These are phyloP conservation scores for Hansfordia pulvinata DNA, from an alignment of 2,329 filamentous ascomycete genomes.

Conservation along the genomic window DNA sequence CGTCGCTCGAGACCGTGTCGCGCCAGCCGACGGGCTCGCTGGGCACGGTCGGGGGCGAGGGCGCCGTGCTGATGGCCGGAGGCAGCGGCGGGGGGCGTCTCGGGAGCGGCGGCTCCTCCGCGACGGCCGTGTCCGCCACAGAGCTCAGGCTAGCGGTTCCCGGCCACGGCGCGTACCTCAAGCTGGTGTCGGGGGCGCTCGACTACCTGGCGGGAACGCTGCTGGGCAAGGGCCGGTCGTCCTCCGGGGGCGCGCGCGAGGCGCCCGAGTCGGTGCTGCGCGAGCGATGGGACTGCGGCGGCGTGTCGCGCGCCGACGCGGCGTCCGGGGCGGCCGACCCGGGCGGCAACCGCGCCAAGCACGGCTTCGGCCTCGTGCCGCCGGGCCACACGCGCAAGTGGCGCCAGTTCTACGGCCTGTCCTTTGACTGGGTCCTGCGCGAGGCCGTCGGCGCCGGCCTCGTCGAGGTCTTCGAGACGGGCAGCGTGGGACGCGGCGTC, in stretches of 20 bases:
- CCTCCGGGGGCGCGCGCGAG: conserved; percentile 50
- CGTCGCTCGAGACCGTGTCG: conserved; percentile 48
- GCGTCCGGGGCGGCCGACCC: conserved; percentile 24
- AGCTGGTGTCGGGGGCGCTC: conserved; percentile 47
- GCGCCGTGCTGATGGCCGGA: conserved; percentile 49
- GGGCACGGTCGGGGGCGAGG: conserved; percentile 55
- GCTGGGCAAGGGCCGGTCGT: conserved; percentile 41
- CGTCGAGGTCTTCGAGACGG: conserved; percentile 63
- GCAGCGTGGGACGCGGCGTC: conserved; percentile 57
- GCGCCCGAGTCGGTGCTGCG: conserved; percentile 45
- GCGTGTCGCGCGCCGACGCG: conserved; percentile 33
- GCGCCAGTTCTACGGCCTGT: conserved; percentile 55
- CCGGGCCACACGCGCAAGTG: conserved; percentile 54
- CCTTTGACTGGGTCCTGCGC: conserved; percentile 58
- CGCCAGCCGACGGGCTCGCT: conserved; percentile 54
- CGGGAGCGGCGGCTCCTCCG: conserved; percentile 16
- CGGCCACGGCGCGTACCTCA: conserved; percentile 52
- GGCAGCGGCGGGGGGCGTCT: conserved; percentile 31
- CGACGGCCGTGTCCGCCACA: conserved; percentile 5
- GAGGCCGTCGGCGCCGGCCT: conserved; percentile 58
- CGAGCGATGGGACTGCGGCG: conserved; percentile 63
- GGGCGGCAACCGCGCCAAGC: conserved; percentile 38
- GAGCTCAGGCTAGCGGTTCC: conserved; percentile 49
- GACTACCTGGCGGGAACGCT: conserved; percentile 47
- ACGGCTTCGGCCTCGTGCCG: conserved; percentile 41